phyloP scores from a whole-genome alignment of 73 alveolate species.

The Paramecium sonneborni region DNA sequence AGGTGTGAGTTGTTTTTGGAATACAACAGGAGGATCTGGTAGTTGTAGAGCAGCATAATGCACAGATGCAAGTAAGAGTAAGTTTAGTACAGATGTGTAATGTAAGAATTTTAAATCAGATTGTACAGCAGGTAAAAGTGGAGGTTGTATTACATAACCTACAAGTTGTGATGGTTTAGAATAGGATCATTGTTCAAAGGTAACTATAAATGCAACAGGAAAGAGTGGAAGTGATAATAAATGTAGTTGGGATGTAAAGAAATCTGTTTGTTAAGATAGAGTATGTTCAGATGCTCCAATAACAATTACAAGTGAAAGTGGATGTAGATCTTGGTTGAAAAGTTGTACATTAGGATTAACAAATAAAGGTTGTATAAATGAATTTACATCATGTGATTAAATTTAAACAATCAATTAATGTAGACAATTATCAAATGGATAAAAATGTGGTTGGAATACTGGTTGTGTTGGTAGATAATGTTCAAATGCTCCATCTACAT shows the following conservation, averaged over 20 bases:
- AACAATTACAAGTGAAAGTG: not conserved
- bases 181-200: not conserved
- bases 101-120: not conserved
- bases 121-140: not conserved
- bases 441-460: slow-evolving; percentile 26
- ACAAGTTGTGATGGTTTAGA: not conserved
- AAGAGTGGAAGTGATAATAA: not conserved
- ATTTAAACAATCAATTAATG: not conserved
- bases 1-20: not conserved
- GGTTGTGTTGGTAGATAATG: slow-evolving; percentile 38
- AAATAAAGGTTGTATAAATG: not conserved
- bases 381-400: not conserved
- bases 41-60: slow-evolving; percentile 9
- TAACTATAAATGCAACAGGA: not conserved
- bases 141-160: not conserved
- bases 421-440: not conserved
- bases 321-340: not conserved
- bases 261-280: not conserved
- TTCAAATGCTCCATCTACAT: slow-evolving; percentile 3
- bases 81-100: not conserved
- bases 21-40: not conserved
- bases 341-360: not conserved
- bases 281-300: slow-evolving; percentile 37
- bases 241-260: not conserved
- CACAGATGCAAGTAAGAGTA: not conserved